These are phyloP conservation scores for Blastomyces emzantsi DNA, from an alignment of 2,329 filamentous ascomycete genomes.

Conservation along the genomic window DNA sequence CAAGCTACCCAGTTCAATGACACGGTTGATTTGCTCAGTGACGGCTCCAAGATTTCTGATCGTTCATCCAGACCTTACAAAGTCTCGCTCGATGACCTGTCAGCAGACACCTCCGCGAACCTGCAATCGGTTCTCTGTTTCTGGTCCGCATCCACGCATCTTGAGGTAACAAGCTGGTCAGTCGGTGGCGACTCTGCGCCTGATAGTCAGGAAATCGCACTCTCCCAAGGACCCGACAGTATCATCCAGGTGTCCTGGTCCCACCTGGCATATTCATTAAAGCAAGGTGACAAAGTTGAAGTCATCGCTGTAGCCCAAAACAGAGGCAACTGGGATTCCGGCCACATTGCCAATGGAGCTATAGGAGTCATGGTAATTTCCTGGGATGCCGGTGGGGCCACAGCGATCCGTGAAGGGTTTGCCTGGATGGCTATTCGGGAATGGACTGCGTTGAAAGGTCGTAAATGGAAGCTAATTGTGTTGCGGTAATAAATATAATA, in stretches of 20 bases:
- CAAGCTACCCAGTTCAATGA: neutral
- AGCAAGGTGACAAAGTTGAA: neutral
- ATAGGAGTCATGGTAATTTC: slow-evolving; percentile 2
- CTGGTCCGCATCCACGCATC: neutral
- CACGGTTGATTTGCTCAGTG: neutral
- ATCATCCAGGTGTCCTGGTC: neutral
- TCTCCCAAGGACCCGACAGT: neutral
- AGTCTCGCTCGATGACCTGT: neutral
- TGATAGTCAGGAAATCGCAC: neutral
- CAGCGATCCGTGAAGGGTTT: neutral
- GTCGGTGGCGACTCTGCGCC: neutral
- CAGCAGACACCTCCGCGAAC: neutral
- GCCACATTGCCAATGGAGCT: neutral
- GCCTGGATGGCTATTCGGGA: slow-evolving; percentile 1
- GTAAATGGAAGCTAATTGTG: neutral
- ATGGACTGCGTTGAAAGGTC: neutral
- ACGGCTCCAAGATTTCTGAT: neutral
- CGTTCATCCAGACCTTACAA: neutral
- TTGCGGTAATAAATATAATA: neutral
- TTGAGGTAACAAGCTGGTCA: neutral
- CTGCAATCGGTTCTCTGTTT: neutral
- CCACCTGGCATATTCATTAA: neutral
- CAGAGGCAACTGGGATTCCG: neutral
- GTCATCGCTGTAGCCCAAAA: neutral
- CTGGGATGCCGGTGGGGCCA: neutral